Conservation (phyloP, 139 green algal genomes). For the Chlamydomonas asymmetrica region DNA sequence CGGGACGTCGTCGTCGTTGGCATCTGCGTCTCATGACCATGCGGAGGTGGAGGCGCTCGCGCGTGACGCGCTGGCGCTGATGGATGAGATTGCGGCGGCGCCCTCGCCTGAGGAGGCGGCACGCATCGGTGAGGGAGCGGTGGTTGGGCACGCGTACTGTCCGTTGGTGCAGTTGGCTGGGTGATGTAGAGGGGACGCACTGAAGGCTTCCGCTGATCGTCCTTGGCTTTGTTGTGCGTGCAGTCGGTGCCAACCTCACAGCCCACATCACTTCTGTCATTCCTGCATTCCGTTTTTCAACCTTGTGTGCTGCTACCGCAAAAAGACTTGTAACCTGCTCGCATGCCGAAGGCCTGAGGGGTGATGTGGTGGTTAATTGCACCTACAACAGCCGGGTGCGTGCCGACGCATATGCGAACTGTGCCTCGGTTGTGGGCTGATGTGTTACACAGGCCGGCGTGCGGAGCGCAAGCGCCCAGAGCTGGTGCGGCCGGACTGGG, state of each 20-base stretch:
- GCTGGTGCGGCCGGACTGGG: constrained; percentile 85
- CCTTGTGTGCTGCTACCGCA: constrained; percentile 17
- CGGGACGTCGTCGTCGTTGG: not conserved
- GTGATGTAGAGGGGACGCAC: no score
- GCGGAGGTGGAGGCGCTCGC: constrained; percentile 4
- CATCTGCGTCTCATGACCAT: not conserved
- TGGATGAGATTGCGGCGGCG: constrained; percentile 72
- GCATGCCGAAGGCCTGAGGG: no score
- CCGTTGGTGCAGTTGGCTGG: not conserved
- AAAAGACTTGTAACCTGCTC: no score
- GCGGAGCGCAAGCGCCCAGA: constrained; percentile 67
- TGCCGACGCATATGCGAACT: no score
- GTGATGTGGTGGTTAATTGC: no score
- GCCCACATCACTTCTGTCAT: no score
- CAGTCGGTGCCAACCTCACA: no score
- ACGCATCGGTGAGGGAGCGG: constrained; percentile 32
- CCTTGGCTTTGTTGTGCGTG: no score
- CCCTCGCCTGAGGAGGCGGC: constrained; percentile 88
- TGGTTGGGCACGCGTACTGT: not conserved
- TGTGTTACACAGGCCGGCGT: no score
- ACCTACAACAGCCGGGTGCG: no score
- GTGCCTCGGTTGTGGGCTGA: no score
- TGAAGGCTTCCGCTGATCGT: no score
- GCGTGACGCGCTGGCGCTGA: constrained; percentile 45
- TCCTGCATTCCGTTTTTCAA: not conserved